These are phyloP conservation scores for Melanopsichium pennsylvanicum DNA, from an alignment of 1,284 basidiomycete species.

Conservation along the genomic window DNA sequence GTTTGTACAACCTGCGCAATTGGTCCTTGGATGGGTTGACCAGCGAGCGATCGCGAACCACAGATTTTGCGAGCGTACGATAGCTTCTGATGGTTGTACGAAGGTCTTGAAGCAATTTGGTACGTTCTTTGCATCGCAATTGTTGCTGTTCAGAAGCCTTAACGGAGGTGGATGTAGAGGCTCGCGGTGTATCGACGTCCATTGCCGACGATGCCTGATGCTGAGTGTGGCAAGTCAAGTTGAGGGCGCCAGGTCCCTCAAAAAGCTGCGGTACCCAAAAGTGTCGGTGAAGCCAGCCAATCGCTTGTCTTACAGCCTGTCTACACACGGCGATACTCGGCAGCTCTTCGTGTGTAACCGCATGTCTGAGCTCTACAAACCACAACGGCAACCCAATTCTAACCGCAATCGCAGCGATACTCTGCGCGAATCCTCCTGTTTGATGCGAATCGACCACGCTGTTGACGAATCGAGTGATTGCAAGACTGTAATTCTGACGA, in stretches of 20 bases:
- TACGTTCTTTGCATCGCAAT: conserved; percentile 11
- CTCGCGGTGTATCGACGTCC: too few relatives aligned
- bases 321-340: conserved; percentile 83
- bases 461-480: conserved; percentile 76
- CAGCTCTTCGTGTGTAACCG: conserved; percentile 93
- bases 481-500: conserved; percentile 52
- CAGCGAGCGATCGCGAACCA: conserved; percentile 51
- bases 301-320: conserved; percentile 72
- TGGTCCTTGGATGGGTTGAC: conserved; percentile 25
- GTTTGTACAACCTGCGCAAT: conserved; percentile 28
- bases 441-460: conserved; percentile 85
- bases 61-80: conserved; percentile 38
- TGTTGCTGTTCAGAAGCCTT: conserved; percentile 7
- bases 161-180: not conserved
- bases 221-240: not conserved
- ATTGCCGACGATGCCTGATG: not conserved
- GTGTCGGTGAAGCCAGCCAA: conserved; percentile 54
- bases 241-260: conserved; percentile 8
- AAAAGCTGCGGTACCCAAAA: conserved; percentile 55
- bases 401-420: conserved; percentile 85
- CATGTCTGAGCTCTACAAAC: conserved; percentile 93
- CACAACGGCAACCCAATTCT: conserved; percentile 85
- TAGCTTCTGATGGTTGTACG: conserved; percentile 41
- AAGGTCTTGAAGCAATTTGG: conserved; percentile 24
- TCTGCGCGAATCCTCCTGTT: conserved; percentile 77